These are phyloP conservation scores for Omphalea diandra DNA, from an alignment of 441 rosid genomes.

Conservation along the genomic window DNA sequence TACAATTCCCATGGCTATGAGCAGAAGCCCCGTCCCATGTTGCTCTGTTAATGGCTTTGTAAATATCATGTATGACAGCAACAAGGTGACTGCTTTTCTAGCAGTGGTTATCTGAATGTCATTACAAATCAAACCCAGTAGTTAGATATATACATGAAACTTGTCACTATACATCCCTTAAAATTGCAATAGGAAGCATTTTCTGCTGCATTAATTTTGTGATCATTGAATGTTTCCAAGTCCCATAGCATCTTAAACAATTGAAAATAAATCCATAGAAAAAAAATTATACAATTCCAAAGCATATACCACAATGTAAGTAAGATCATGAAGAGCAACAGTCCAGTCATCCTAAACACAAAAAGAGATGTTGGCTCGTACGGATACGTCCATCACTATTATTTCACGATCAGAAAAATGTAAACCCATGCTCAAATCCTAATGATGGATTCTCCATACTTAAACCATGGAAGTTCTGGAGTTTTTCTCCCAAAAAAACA, in stretches of 20 bases:
- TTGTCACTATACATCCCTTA: not conserved
- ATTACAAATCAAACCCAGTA: constrained; percentile 6
- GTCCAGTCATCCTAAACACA: not conserved
- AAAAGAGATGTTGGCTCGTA: not conserved
- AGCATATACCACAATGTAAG: not conserved
- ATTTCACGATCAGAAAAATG: not conserved
- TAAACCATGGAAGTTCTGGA: not conserved
- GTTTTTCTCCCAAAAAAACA: not conserved
- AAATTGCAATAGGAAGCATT: not conserved
- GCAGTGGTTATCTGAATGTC: constrained; percentile 72
- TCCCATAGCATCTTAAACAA: not conserved
- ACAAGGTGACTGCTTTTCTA: constrained; percentile 71
- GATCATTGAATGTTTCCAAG: not conserved
- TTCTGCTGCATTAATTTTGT: not conserved
- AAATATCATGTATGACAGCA: constrained; percentile 74
- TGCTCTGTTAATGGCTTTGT: constrained; percentile 87
- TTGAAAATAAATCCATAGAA: not conserved
- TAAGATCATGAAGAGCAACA: not conserved
- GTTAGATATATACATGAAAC: not conserved
- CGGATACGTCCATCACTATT: not conserved
- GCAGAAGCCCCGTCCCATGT: constrained; percentile 68
- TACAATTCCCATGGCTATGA: constrained; percentile 68
- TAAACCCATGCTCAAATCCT: not conserved
- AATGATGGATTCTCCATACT: not conserved
- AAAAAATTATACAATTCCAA: not conserved